Base-by-base conservation (phyloP, 345 rosid genomes). In the Eucalyptus polybractea region DNA sequence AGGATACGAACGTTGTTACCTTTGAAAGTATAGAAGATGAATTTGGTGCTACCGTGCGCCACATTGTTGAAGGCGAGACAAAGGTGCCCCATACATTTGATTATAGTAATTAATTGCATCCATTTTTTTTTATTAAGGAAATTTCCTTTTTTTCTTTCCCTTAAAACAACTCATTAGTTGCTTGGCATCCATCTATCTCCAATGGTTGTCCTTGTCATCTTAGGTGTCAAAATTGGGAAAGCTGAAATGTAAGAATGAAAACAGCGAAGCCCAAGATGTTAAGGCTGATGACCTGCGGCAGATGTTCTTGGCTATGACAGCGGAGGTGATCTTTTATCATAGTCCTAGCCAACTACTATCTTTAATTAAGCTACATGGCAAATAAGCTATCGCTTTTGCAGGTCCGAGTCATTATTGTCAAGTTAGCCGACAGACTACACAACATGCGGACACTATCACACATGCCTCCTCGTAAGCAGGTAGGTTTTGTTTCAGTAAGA, bases 401-500 rank as follows among this genome's bases (percentile, higher is more conserved):
- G 99, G 99, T 98, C 81, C 98, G 99, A 53, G 99, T 98, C 88
- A 98, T 98, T 91, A 98, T 98, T 88, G 99, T 98, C 94, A 98
- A 98, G 93, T 95, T 98, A 91, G 99, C 98, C 72, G 99, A 98
- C 93, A 95, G 99, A 91, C 94, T 98, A 91, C 99, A 98, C 93
- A 98, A 98, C 89, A 98, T 98, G 99, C 97, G 99, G 49, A 98
- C 99, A 50, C 98, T 97, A 58, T 93, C 96, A 2, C 94, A 97
- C 92, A 97, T 98, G 99, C 99, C 99, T 92, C 95, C 93, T 7
- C 98, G 94, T 91, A 98, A 98, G 94, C 99, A 98, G 99, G 99
- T 98, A 91, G 58, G 69, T 89, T 87, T 62, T 88, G 62, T 87
- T 76, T 76, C 47, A 40, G 47, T 76, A 76, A 76, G 83, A 76